Evolutionary conservation across 768 basidiomycete species (phyloP), one percentile per base, ranked within the genome.

Genomic region (Tylopilus sp.): DNA sequence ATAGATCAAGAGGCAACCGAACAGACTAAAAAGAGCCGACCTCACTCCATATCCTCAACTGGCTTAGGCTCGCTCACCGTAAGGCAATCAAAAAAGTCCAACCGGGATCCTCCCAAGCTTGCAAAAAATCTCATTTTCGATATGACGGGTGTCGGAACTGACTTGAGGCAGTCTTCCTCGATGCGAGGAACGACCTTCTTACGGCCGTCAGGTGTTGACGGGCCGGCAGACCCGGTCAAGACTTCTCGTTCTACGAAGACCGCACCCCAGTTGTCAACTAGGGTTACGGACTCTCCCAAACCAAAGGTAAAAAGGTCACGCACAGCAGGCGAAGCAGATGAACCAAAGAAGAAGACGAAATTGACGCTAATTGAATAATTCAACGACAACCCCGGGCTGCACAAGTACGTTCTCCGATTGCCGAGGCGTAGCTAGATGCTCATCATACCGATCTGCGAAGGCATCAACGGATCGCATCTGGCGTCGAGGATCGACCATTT

Each of bases 71-170:
- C 56, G 38, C 48, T 33, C 45, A 42, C 48, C 2, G 42, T 51
- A 28, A 53, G 57, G 47, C 52, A 53, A 11, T 36, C 53, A 0
- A 52, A 65, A 67, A 62, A 58, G 43, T 18, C 31, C 8, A 47
- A 12, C 40, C 58, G 47, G 22, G 59, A 64, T 39, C 55, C 60
- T 41, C 54, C 67, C 45, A 76, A 74, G 58, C 67, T 73, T 17
- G 79, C 79, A 2, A 71, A 70, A 53, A 67, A 76, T 35, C 52
- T 73, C 22, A 73, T 82, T 13, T 76, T 75, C 56, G 75, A 80
- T 55, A 76, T 60, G 47, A 60, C 67, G 6, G 74, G 72, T 15
- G 78, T 81, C 26, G 81, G 80, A 15, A 66, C 70, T 40, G 81
- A 83, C 66, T 56, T 83, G 44, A 73, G 73, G 31, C 53, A 67